Conservation (phyloP, 768 basidiomycete species). For the Psilocybe cubensis region DNA sequence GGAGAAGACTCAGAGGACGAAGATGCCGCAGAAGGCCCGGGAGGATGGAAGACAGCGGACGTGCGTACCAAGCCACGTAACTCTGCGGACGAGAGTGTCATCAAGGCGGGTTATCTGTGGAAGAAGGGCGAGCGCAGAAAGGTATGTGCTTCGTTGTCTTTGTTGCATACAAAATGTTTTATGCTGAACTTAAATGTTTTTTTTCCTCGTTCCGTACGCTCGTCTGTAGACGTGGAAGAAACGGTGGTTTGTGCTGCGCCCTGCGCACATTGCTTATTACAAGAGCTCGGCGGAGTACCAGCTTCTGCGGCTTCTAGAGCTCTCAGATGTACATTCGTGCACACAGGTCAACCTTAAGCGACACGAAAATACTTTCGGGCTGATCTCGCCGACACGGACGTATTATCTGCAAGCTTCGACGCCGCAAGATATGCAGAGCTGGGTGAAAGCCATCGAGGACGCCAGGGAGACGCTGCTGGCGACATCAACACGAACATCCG, state of each 20-base stretch:
- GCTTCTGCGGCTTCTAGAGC: slow-evolving; percentile 84
- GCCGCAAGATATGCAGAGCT: slow-evolving; percentile 72
- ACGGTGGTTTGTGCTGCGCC: slow-evolving; percentile 95
- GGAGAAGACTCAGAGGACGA: slow-evolving; percentile 83
- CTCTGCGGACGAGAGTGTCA: slow-evolving; percentile 66
- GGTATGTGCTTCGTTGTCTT: slow-evolving; percentile 52
- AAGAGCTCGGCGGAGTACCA: slow-evolving; percentile 95
- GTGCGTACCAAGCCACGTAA: slow-evolving; percentile 44
- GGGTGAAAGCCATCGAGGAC: slow-evolving; percentile 84
- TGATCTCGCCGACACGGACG: slow-evolving; percentile 88
- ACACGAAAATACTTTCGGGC: slow-evolving; percentile 86
- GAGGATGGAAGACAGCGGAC: slow-evolving; percentile 64
- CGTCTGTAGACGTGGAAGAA: slow-evolving; percentile 93
- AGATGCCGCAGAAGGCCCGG: slow-evolving; percentile 68
- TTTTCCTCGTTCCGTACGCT: slow-evolving; percentile 3
- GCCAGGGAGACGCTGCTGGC: slow-evolving; percentile 67
- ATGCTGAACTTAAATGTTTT: not conserved
- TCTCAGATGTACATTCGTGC: slow-evolving; percentile 89
- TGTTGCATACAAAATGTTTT: not conserved
- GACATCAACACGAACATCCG: slow-evolving; percentile 62
- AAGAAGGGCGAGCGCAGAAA: slow-evolving; percentile 98
- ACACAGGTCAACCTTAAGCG: slow-evolving; percentile 87
- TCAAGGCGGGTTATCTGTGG: slow-evolving; percentile 93
- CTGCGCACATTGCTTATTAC: slow-evolving; percentile 94
- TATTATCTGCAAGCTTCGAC: slow-evolving; percentile 87